Evolutionary conservation across 208 protist genomes (phyloP), one percentile per base, ranked within the genome.

Genomic region (Trichomonas gallinae): DNA sequence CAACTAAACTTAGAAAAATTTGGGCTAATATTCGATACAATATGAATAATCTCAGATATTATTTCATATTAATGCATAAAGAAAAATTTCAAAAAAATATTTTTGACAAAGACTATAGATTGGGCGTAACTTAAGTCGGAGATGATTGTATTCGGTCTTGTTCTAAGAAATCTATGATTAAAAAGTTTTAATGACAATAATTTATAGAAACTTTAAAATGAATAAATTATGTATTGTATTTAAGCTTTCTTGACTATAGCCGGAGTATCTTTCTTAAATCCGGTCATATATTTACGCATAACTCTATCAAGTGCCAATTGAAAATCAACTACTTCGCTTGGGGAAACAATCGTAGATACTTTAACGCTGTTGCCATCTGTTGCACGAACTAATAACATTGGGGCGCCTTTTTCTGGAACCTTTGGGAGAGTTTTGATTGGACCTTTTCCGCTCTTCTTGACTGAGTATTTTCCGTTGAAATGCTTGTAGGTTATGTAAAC

Each of bases 401-500:
- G 8, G 21, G 87, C 45, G 17, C 87, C 87, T 34, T 40, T 21
- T 38, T 93, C n/a, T 93, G 44, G 44, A 38, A 34, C 87, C 15
- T 38, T 58, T 21, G 87, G 87, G 2, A 93, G n/a, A 38, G 23
- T 23, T 42, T 93, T 93, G 11, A 93, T 40, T 51, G 87, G 87
- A n/a, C 44, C 87, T 38, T 93, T 93, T 93, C 87, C 87, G 13
- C 23, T 38, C n/a, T 93, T 93, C n/a, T 93, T 93, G 0, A 93
- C 87, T 34, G 87, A 93, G 51, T 93, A 93, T 44, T 44, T n/a
- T 0, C 87, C 87, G 21, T 38, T 93, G 31, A 93, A 93, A 93
- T 93, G 87, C 87, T 93, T 93, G 31, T 48, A 93, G 34, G 87
- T 93, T 10, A 93, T 51, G 31, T 48, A 93, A 36, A 93, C 87